Evolutionary conservation across 768 basidiomycete species (phyloP).

Genomic region (Boletales sp.): DNA sequence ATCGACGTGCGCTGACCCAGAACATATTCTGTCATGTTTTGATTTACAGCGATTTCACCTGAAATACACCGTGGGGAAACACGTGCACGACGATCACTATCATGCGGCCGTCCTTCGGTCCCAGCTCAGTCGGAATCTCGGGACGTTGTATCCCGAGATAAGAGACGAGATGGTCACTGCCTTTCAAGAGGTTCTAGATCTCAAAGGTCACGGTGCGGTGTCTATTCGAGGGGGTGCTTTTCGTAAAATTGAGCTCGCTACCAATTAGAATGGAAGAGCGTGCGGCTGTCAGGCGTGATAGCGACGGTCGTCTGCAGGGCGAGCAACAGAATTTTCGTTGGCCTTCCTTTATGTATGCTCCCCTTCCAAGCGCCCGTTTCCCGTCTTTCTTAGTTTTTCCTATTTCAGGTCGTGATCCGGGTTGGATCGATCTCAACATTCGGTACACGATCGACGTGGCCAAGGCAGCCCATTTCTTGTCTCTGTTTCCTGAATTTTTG

Average conservation of each 20-base stretch:
- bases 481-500: slow-evolving; percentile 31
- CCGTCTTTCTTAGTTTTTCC: too few relatives aligned
- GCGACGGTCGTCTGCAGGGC: slow-evolving; percentile 38
- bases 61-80: slow-evolving; percentile 36
- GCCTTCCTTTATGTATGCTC: slow-evolving; percentile 46
- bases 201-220: slow-evolving; percentile 10
- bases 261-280: slow-evolving; percentile 37
- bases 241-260: background rate
- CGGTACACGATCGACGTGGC: slow-evolving; percentile 27
- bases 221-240: too few relatives aligned
- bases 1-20: too few relatives aligned
- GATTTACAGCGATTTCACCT: slow-evolving; percentile 32
- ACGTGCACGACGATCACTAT: slow-evolving; percentile 28
- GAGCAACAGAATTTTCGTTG: slow-evolving; percentile 48
- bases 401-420: slow-evolving; percentile 35
- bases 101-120: slow-evolving; percentile 29
- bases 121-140: slow-evolving; percentile 37
- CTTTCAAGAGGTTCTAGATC: slow-evolving; percentile 35
- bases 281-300: slow-evolving; percentile 25
- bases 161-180: slow-evolving; percentile 40
- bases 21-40: too few relatives aligned
- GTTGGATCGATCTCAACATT: slow-evolving; percentile 32
- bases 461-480: slow-evolving; percentile 15
- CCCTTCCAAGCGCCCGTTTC: too few relatives aligned
- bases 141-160: slow-evolving; percentile 36